Evolutionary conservation across 164 flowering plant species (phyloP), one percentile per base, ranked within the genome.

Genomic region (Hamamelis virginiana): DNA sequence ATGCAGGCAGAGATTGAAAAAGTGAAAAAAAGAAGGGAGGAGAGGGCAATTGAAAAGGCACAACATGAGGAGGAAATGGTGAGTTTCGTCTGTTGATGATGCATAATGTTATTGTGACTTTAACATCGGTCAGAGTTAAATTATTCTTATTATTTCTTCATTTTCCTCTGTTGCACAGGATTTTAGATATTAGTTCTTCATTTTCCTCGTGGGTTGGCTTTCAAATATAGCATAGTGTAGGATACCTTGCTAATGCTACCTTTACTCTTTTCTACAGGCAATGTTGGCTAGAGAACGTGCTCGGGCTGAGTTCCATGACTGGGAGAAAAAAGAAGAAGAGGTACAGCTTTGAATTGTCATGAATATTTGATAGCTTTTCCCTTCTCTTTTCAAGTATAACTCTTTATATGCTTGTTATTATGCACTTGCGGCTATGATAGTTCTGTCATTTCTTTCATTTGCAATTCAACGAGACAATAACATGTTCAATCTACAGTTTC

Each of bases 261-360:
- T 5, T 53, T 15, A n/a, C 38, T 51, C n/a, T 11, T 53, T 51
- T 43, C 46, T 70, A 48, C 77, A 91, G 97, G 94, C 93, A 61
- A 8, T 89, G 76, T 70, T 96, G 72, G 97, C 97, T 22, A 86
- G 98, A 70, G 99, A 96, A 68, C 94, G 98, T 79, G 92, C 96
- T 26, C 89, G 93, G 33, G 98, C 99, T 75, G 99, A 96, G 75
- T 90, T 86, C 75, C 95, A 92, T 55, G 99, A 96, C 73, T 96
- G 97, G 96, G 99, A 96, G 80, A 96, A 96, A 85, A 93, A 91
- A 75, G 98, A 92, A 81, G 99, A 96, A 63, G 99, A 93, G 95
- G 98, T 89, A 74, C 58, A 66, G 8, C 22, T n/a, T 33, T 38
- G 56, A 55, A n/a, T 27, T 63, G 8, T 64, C 16, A 25, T 12